Conservation (phyloP, 768 basidiomycete genomes). For the Boletellus ananiceps region DNA sequence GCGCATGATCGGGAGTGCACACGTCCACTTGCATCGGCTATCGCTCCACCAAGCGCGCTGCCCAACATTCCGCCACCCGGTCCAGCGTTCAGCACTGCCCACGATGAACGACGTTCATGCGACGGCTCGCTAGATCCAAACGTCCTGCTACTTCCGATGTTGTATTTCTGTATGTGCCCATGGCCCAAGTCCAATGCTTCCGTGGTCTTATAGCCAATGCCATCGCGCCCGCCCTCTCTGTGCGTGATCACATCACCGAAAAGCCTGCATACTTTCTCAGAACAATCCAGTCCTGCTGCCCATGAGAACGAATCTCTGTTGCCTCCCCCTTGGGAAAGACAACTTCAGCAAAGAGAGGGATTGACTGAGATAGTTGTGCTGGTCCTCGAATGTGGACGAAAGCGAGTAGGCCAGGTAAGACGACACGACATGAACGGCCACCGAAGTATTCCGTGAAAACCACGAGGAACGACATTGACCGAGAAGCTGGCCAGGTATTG, state of each 20-base stretch:
- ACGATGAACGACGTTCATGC: not conserved
- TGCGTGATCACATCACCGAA: conserved; percentile 15
- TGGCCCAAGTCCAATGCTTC: conserved; percentile 26
- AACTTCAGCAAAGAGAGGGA: conserved; percentile 34
- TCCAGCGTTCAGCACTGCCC: conserved; percentile 14
- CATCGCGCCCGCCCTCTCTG: conserved; percentile 19
- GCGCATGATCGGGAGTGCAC: conserved; percentile 23
- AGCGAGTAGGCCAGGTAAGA: conserved; percentile 11
- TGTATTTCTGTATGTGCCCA: conserved; percentile 34
- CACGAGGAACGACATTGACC: conserved; percentile 7
- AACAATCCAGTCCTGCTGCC: conserved; percentile 30
- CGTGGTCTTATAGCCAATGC: conserved; percentile 3
- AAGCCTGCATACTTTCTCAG: conserved; percentile 12
- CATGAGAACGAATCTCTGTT: conserved; percentile 61
- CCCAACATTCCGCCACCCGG: conserved; percentile 22
- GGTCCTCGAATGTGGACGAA: conserved; percentile 12
- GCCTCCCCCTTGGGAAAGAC: conserved; percentile 39
- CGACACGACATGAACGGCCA: conserved; percentile 5
- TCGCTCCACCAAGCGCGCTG: conserved; percentile 35
- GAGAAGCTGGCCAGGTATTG: conserved; percentile 18
- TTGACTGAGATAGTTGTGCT: conserved; percentile 9
- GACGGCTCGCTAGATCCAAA: conserved; percentile 31
- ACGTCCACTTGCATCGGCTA: conserved; percentile 31
- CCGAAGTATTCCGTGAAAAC: conserved; percentile 4
- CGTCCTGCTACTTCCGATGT: conserved; percentile 12